Evolutionary conservation across 495 filamentous ascomycete genomes (phyloP).

Genomic region (Neurospora sp.): DNA sequence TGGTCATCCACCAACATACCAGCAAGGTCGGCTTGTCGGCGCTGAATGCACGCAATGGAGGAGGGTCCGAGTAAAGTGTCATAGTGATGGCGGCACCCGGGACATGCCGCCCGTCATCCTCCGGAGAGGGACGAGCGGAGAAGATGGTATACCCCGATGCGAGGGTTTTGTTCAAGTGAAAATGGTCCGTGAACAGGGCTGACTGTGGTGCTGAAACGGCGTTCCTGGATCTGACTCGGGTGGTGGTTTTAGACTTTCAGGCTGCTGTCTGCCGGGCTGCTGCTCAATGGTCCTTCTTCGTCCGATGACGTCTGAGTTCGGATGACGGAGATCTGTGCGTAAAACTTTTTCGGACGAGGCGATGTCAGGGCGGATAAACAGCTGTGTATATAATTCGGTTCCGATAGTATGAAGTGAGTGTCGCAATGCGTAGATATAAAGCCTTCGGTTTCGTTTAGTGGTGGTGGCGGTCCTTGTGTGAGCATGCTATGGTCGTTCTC

Average conservation of each 20-base stretch:
- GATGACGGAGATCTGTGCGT: not conserved
- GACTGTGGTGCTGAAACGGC: not conserved
- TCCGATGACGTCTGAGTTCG: not conserved
- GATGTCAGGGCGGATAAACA: not conserved
- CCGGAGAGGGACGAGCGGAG: constrained; percentile 50
- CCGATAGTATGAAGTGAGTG: not conserved
- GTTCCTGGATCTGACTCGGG: not conserved
- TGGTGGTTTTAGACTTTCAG: not conserved
- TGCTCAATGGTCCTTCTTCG: not conserved
- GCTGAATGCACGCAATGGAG: constrained; percentile 42
- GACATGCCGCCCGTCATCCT: constrained; percentile 48
- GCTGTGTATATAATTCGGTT: not conserved
- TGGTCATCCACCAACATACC: constrained; percentile 90
- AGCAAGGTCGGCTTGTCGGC: constrained; percentile 69
- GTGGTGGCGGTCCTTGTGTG: not conserved
- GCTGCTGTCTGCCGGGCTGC: not conserved
- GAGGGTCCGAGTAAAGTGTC: constrained; percentile 48
- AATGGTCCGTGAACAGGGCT: not conserved
- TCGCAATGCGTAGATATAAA: not conserved
- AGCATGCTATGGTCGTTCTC: not conserved
- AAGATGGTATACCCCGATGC: not conserved
- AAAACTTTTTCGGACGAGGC: not conserved
- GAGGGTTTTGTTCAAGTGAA: not conserved
- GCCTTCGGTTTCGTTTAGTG: not conserved
- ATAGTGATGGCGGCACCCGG: constrained; percentile 23